Base-by-base conservation (phyloP, 1,284 basidiomycete genomes). In the Trichosporon inkin region DNA sequence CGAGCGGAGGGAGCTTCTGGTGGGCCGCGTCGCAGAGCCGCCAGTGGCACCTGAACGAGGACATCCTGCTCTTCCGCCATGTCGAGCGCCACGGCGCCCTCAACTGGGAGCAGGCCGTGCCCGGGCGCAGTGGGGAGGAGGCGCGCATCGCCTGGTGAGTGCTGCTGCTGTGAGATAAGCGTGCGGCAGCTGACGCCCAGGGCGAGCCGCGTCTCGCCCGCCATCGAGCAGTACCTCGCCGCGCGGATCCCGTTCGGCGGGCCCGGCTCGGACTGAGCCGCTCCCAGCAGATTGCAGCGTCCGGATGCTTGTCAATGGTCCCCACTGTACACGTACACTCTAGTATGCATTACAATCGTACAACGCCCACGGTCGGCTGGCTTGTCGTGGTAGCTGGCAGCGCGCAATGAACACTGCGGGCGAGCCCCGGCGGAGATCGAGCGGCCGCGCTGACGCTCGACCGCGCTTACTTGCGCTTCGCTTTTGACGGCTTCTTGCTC, bases 401-500 rank as follows among this genome's bases (percentile, higher is more conserved):
- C 11, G 51, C n/a, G n/a, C n/a, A n/a, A n/a, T n/a, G n/a, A n/a
- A n/a, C n/a, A n/a, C n/a, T n/a, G n/a, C n/a, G n/a, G n/a, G n/a
- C n/a, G n/a, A n/a, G n/a, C n/a, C n/a, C n/a, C n/a, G n/a, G n/a
- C n/a, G n/a, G n/a, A n/a, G n/a, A n/a, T n/a, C n/a, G n/a, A n/a
- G n/a, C n/a, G n/a, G n/a, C n/a, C n/a, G n/a, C n/a, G n/a, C n/a
- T n/a, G 51, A 17, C 40, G 17, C 37, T 4, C 37, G n/a, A 3
- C 16, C 72, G 34, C 36, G 52, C 11, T 32, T 44, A 60, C 58
- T 56, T 56, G 54, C 62, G 59, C 52, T 64, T 64, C 35, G 47
- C 51, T 24, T 53, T 66, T 40, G 58, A 55, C 22, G 61, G 51
- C 63, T 68, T 70, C 52, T 71, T 71, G 20, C 58, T 54, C 58